Conservation (phyloP, 148 eudicot species). For the Spergularia marina region DNA sequence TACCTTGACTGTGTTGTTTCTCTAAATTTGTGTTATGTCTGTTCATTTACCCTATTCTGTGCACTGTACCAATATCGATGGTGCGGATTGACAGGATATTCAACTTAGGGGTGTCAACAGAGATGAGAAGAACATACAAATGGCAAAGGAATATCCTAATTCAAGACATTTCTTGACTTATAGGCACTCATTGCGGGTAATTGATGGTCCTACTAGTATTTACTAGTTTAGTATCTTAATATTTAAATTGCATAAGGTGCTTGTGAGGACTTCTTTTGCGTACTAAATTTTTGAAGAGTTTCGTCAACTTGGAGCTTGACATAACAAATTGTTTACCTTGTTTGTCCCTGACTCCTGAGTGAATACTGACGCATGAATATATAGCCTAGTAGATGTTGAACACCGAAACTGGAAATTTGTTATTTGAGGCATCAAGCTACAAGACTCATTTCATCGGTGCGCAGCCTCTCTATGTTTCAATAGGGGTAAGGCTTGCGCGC, state of each 20-base stretch:
- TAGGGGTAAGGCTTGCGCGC: too few relatives aligned
- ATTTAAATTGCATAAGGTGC: background rate
- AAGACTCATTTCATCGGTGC: too few relatives aligned
- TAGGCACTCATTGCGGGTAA: conserved; percentile 86
- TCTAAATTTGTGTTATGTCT: background rate
- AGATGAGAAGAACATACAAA: conserved; percentile 74
- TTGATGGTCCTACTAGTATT: conserved; percentile 8
- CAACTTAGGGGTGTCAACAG: conserved; percentile 88
- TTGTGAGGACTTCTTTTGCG: background rate
- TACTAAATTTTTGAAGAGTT: background rate
- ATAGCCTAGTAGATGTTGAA: background rate
- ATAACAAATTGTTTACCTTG: background rate
- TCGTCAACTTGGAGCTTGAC: background rate
- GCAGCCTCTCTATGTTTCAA: too few relatives aligned
- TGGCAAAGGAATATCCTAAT: conserved; percentile 71
- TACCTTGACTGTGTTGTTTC: background rate
- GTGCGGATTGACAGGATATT: conserved; percentile 59
- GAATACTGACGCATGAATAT: background rate
- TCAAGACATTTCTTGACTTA: conserved; percentile 84
- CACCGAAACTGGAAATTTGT: too few relatives aligned
- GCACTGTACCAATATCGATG: conserved; percentile 1
- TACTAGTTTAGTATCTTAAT: conserved; percentile 6
- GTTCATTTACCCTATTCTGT: background rate
- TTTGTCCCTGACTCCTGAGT: background rate
- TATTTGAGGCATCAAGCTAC: too few relatives aligned